Conservation (phyloP, 768 basidiomycete genomes). For the Pleurotus platypus region DNA sequence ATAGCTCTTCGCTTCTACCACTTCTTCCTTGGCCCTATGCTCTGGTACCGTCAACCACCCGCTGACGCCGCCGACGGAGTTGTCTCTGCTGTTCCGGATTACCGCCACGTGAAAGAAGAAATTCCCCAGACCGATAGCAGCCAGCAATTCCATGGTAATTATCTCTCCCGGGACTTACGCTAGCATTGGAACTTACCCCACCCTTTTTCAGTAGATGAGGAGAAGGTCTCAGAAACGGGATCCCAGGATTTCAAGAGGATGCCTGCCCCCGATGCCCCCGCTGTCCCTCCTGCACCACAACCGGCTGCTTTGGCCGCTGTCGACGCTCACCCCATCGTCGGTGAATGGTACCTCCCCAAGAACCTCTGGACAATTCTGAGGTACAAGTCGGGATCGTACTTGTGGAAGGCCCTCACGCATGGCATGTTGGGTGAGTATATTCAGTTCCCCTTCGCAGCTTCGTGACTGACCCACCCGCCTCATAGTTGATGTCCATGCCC, state of each 20-base stretch:
- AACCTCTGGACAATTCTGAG: slow-evolving; percentile 24
- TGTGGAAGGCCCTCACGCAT: slow-evolving; percentile 17
- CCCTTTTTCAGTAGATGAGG: slow-evolving; percentile 9
- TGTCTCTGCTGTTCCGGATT: slow-evolving; percentile 20
- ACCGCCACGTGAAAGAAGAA: slow-evolving; percentile 18
- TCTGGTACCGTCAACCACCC: slow-evolving; percentile 21
- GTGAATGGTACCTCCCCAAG: slow-evolving; percentile 21
- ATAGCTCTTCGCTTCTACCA: slow-evolving; percentile 24
- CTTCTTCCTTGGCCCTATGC: slow-evolving; percentile 25
- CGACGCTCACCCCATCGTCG: slow-evolving; percentile 21
- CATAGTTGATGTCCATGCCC: slow-evolving; percentile 19
- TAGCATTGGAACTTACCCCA: no score
- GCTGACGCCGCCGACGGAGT: slow-evolving; percentile 14
- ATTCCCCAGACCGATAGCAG: slow-evolving; percentile 2
- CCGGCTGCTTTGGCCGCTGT: slow-evolving; percentile 10
- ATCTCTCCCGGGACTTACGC: no score
- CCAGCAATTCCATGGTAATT: no score
- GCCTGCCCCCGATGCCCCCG: background rate
- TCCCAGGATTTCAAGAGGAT: background rate
- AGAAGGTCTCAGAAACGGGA: slow-evolving; percentile 13
- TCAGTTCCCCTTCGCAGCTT: background rate
- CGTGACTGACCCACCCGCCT: background rate
- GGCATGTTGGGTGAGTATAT: slow-evolving; percentile 13
- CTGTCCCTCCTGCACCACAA: background rate
- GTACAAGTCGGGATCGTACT: slow-evolving; percentile 19